Base-by-base conservation (phyloP, 257 asterid species). In the Fraxinus americana region DNA sequence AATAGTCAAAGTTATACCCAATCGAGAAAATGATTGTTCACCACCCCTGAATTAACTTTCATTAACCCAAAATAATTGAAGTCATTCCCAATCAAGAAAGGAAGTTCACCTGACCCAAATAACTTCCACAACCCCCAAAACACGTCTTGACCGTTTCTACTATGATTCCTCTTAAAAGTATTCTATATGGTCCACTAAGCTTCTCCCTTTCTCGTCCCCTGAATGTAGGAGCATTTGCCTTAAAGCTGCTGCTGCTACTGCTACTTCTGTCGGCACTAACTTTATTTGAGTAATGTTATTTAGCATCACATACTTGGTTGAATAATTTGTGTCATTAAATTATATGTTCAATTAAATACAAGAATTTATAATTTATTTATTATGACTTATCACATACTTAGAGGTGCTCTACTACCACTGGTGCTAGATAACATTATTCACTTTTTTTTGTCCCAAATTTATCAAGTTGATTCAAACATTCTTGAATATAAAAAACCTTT, bases 151-250 rank as follows among this genome's bases (percentile, higher is more conserved):
- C 85, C 88, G 70, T 79, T 34, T 23, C 32, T 7, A 59, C 30
- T 67, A 59, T 29, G 71, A 32, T 43, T 52, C 50, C 57, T 5
- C 61, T 67, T 35, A 66, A 76, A 77, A 79, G 78, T 77, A 70
- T 77, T 85, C 88, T 82, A 79, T 79, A 69, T 79, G 88, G 88
- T 81, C 82, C 83, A 86, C 79, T 75, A 76, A 67, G 83, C 82
- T 70, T 87, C 89, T 87, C 89, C 72, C 78, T 39, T 80, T 48
- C 82, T 77, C 85, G 89, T 87, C 91, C 83, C 91, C 91, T 75
- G 72, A 73, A 80, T 80, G 78, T 67, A 39, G 77, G 82, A 78
- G 78, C 88, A 75, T 68, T 76, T 79, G 80, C 84, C 86, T 81
- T 77, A 77, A 85, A 36, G 21, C 67, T 85, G 89, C n/a, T n/a